Conservation (phyloP, 352 stramenopile species). For the Globisporangium heterothallicum region DNA sequence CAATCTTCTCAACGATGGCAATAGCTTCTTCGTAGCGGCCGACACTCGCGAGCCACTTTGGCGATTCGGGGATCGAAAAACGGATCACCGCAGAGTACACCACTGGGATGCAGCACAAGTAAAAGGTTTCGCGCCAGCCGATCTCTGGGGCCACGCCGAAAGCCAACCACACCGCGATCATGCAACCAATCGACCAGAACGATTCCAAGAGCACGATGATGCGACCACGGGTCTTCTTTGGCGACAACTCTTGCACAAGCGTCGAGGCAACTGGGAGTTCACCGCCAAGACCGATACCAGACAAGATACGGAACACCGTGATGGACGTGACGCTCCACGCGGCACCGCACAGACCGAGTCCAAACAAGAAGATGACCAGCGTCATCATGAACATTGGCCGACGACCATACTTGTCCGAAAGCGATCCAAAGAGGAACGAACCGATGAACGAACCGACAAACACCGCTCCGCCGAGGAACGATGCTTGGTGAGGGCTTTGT, state of each 20-base stretch:
- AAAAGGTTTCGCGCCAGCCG: slow-evolving; percentile 56
- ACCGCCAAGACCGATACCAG: slow-evolving; percentile 48
- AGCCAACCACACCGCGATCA: slow-evolving; percentile 45
- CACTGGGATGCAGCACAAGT: slow-evolving; percentile 39
- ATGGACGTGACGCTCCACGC: slow-evolving; percentile 48
- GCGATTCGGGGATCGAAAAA: slow-evolving; percentile 51
- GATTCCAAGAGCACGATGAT: slow-evolving; percentile 63
- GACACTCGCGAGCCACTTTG: slow-evolving; percentile 67
- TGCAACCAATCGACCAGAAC: slow-evolving; percentile 54
- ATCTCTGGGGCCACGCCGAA: slow-evolving; percentile 42
- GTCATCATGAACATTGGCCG: slow-evolving; percentile 61
- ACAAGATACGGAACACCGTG: slow-evolving; percentile 46
- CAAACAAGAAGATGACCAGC: slow-evolving; percentile 47
- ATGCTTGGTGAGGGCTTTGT: slow-evolving; percentile 24
- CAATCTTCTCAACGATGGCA: slow-evolving; percentile 42
- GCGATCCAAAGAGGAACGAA: slow-evolving; percentile 43
- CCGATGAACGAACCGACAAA: slow-evolving; percentile 63
- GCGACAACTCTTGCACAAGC: slow-evolving; percentile 54
- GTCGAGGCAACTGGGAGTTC: slow-evolving; percentile 49
- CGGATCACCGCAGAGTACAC: slow-evolving; percentile 44
- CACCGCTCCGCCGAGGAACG: slow-evolving; percentile 38
- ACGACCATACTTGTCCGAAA: slow-evolving; percentile 57
- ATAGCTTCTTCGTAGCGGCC: slow-evolving; percentile 51
- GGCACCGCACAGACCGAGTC: slow-evolving; percentile 33
- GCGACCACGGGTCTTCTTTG: slow-evolving; percentile 41